Conservation (phyloP, 805 yeast species). For the Candida wancherniae region DNA sequence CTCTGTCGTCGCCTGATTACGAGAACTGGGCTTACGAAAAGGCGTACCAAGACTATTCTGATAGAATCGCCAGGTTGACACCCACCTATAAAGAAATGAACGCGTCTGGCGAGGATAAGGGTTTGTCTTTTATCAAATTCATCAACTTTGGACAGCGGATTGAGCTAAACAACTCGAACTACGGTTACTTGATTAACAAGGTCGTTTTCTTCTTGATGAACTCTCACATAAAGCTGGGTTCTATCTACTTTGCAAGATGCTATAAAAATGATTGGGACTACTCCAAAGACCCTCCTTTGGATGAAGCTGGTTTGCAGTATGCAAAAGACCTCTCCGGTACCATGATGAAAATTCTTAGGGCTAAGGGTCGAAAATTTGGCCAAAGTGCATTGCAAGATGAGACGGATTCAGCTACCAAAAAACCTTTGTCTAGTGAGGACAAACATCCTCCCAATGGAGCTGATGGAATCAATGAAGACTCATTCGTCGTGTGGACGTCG, state of each 20-base stretch:
- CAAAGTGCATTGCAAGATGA: neutral
- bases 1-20: constrained; percentile 85
- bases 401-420: constrained; percentile 3
- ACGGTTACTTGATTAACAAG: constrained; percentile 86
- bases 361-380: constrained; percentile 30
- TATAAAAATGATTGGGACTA: constrained; percentile 52
- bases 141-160: constrained; percentile 87
- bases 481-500: constrained; percentile 92
- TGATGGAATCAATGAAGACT: constrained; percentile 55
- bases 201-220: constrained; percentile 92
- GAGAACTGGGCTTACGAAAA: constrained; percentile 63
- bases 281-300: constrained; percentile 76
- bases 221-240: constrained; percentile 78
- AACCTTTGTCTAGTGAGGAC: constrained; percentile 29
- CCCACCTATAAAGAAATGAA: constrained; percentile 71
- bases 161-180: constrained; percentile 71
- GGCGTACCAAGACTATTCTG: constrained; percentile 74
- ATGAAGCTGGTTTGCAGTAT: constrained; percentile 65
- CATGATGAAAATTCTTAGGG: constrained; percentile 36
- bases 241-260: constrained; percentile 89
- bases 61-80: constrained; percentile 62
- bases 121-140: constrained; percentile 72
- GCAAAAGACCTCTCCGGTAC: constrained; percentile 61
- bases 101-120: constrained; percentile 37
- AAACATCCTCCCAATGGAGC: constrained; percentile 44